phyloP scores from a whole-genome alignment of 768 basidiomycete species.

The Tulasnella sp. region DNA sequence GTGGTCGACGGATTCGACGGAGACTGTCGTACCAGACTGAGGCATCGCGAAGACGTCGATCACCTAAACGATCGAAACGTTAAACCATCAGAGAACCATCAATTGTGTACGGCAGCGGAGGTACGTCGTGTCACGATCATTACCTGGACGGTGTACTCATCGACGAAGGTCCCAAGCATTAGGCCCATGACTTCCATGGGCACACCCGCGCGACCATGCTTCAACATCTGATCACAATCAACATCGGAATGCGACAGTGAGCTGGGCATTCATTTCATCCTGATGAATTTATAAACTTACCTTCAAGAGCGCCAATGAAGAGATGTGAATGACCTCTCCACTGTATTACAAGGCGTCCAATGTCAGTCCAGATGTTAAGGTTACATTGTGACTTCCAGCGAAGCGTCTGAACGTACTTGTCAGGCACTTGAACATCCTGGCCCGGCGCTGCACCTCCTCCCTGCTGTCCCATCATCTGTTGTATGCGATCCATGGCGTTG shows the following conservation, averaged over 20 bases:
- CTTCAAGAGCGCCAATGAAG: slow-evolving; percentile 92
- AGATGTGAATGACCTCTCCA: slow-evolving; percentile 94
- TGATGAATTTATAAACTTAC: slow-evolving; percentile 32
- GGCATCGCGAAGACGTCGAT: slow-evolving; percentile 99
- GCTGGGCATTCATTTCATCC: neutral
- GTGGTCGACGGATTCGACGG: slow-evolving; percentile 96
- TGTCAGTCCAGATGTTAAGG: slow-evolving; percentile 1
- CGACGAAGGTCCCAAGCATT: slow-evolving; percentile 96
- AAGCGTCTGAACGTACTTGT: slow-evolving; percentile 11
- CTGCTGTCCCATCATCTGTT: slow-evolving; percentile 7
- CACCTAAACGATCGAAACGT: slow-evolving; percentile 54
- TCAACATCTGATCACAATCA: slow-evolving; percentile 69
- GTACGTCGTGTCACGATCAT: too few species aligned
- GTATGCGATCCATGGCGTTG: neutral
- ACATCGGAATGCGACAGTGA: slow-evolving; percentile 1
- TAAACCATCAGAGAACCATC: neutral
- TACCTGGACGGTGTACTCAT: slow-evolving; percentile 58
- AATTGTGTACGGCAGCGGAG: neutral
- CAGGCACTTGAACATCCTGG: slow-evolving; percentile 9
- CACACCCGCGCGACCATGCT: slow-evolving; percentile 96
- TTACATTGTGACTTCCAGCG: too few species aligned
- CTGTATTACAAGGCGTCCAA: slow-evolving; percentile 28
- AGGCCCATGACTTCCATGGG: slow-evolving; percentile 99
- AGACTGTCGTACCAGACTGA: slow-evolving; percentile 93
- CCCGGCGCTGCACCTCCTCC: slow-evolving; percentile 8